Base-by-base conservation (phyloP, 192 early-diverging fungal species). In the Linnemannia elongata region DNA sequence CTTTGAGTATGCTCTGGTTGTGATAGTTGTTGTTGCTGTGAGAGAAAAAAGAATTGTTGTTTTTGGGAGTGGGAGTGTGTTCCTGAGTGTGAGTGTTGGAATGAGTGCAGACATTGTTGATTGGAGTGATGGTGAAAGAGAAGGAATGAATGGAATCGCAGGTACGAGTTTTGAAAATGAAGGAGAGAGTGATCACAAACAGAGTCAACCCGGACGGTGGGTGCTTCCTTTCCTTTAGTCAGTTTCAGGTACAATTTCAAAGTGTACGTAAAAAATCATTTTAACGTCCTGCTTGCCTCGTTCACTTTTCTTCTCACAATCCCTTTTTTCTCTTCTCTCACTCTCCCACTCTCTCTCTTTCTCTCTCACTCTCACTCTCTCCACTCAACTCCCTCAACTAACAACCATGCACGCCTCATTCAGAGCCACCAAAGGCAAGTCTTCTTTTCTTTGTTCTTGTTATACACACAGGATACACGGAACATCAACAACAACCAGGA, bases 341-440 rank as follows among this genome's bases (percentile, higher is more conserved):
- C n/a, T 30, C 22, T n/a, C n/a, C n/a, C n/a, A 69, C 36, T 38
- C 36, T 30, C 4, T 47, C 33, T 73, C 74, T 69, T 66, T 30
- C n/a, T n/a, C 36, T 49, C 69, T 27, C n/a, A n/a, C n/a, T n/a
- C n/a, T n/a, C n/a, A n/a, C n/a, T 49, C 54, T 69, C 63, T 81
- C 72, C 42, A 55, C 76, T 60, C 36, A 38, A 33, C 35, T 18
- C 57, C 54, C 38, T 30, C n/a, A 20, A 52, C n/a, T 13, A 35
- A 52, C 30, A 24, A 77, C 79, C 57, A 86, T 87, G 85, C 76
- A 81, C 39, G 36, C 80, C 45, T 87, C 85, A 42, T 38, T 87
- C 42, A 81, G 72, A 63, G 79, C 80, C 75, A 71, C 85, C 47
- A 87, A 78, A 87, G 85, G 85, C 75, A 81, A 85, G 83, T 85